Conservation (phyloP, 2,329 filamentous ascomycete species). For the Aspergillus sp. region DNA sequence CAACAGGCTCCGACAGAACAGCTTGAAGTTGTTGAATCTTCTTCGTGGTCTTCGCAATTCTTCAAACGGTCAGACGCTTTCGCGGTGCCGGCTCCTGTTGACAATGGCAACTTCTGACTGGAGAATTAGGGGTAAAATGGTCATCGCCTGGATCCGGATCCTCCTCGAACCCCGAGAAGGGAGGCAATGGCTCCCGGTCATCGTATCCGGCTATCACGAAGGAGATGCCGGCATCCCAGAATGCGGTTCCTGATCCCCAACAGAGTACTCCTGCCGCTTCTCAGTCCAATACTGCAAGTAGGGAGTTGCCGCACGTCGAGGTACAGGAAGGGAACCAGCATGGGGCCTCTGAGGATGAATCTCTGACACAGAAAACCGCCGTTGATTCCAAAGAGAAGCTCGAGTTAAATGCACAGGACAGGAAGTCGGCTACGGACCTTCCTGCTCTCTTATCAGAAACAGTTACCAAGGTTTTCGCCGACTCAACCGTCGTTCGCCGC, state of each 20-base stretch:
- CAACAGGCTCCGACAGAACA: constrained; percentile 24
- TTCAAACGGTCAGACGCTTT: constrained; percentile 16
- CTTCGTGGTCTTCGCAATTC: constrained; percentile 22
- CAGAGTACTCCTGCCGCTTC: background rate
- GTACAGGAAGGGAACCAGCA: background rate
- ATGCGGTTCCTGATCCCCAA: background rate
- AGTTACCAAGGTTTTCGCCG: constrained; percentile 32
- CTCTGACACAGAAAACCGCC: background rate
- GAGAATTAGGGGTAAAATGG: constrained; percentile 4
- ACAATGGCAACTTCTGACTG: background rate
- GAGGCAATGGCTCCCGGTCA: background rate
- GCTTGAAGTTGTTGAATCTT: constrained; percentile 31
- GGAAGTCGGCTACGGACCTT: constrained; percentile 21
- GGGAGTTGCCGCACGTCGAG: background rate
- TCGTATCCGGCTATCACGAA: background rate
- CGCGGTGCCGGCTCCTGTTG: background rate
- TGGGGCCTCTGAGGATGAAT: background rate
- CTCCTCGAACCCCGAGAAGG: background rate
- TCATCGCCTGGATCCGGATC: background rate
- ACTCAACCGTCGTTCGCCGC: constrained; percentile 35
- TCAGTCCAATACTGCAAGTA: too few species aligned
- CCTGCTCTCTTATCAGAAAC: constrained; percentile 29
- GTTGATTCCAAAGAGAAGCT: background rate
- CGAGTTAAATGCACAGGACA: constrained; percentile 6
- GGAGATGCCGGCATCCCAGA: background rate